Conservation (phyloP, 441 rosid genomes). For the Francoa sonchifolia region DNA sequence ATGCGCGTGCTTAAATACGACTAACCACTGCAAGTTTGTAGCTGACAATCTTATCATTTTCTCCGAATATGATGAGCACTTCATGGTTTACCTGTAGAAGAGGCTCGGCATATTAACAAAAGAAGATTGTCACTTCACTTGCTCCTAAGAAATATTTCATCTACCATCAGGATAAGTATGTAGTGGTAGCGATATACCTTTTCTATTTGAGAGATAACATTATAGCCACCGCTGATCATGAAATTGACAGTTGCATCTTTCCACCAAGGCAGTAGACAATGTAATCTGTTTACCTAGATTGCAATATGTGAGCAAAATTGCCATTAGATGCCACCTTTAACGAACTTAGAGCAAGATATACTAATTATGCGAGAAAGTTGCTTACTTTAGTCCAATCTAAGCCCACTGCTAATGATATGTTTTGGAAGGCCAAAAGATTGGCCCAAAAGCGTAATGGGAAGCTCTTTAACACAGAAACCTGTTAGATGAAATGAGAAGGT, state of each 20-base stretch:
- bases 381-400: constrained; percentile 60
- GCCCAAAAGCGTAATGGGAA: constrained; percentile 48
- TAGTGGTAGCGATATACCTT: constrained; percentile 21
- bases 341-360: neutral
- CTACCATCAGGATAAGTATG: no score
- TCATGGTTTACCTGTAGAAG: constrained; percentile 37
- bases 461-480: constrained; percentile 50
- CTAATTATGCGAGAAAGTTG: neutral
- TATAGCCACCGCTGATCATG: constrained; percentile 62
- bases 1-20: no score
- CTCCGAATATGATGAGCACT: constrained; percentile 44
- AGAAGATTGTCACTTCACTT: no score
- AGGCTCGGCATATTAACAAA: neutral
- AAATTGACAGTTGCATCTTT: constrained; percentile 49
- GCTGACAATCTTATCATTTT: constrained; percentile 49
- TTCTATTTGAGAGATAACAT: constrained; percentile 38
- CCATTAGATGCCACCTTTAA: constrained; percentile 3
- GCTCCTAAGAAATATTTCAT: no score
- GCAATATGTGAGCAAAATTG: constrained; percentile 2
- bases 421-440: constrained; percentile 34
- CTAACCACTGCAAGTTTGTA: constrained; percentile 42
- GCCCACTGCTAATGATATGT: constrained; percentile 30
- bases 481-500: constrained; percentile 10
- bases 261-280: constrained; percentile 73
- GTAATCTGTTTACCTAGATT: constrained; percentile 43